A percentile compares a stretch with the other conserved stretches of the same genome.
Conservation (phyloP, 371 early-diverging fungal genomes). For the Mortierella sp. region DNA sequence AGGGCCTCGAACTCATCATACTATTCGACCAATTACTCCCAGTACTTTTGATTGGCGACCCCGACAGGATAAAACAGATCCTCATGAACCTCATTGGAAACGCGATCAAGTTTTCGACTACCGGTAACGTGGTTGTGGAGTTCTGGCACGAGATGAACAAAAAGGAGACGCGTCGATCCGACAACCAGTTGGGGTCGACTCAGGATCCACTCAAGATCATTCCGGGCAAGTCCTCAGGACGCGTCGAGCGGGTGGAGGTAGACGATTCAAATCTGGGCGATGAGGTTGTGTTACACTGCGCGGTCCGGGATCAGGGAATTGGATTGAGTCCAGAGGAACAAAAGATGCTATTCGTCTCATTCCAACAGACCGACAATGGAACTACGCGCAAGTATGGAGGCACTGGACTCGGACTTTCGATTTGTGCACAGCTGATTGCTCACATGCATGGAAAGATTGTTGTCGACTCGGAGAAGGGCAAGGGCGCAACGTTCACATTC, state of each 20-base stretch:
- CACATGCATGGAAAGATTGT: constrained; percentile 71
- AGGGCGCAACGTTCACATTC: constrained; percentile 71
- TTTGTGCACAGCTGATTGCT: constrained; percentile 67
- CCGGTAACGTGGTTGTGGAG: constrained; percentile 66
- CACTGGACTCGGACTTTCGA: constrained; percentile 73
- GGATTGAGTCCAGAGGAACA: constrained; percentile 70
- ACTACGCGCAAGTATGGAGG: constrained; percentile 77
- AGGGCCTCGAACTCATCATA: constrained; percentile 65
- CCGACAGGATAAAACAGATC: constrained; percentile 66
- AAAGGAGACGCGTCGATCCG: constrained; percentile 23
- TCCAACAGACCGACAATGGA: constrained; percentile 72
- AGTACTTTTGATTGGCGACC: constrained; percentile 62
- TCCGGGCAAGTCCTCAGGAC: background rate
- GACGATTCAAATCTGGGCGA: constrained; percentile 31
- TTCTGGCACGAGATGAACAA: constrained; percentile 63
- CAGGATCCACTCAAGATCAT: constrained; percentile 15
- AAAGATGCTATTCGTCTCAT: constrained; percentile 69
- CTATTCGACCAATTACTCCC: constrained; percentile 59
- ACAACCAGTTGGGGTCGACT: constrained; percentile 7
- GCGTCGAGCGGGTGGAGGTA: background rate
- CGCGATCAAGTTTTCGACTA: constrained; percentile 66
- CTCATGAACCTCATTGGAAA: constrained; percentile 74
- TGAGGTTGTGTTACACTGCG: constrained; percentile 34
- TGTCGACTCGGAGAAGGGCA: constrained; percentile 65
- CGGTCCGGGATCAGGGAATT: constrained; percentile 65